Evolutionary conservation across 345 rosid genomes (phyloP), one percentile per base, ranked within the genome.

Genomic region (Eutrema japonicum): DNA sequence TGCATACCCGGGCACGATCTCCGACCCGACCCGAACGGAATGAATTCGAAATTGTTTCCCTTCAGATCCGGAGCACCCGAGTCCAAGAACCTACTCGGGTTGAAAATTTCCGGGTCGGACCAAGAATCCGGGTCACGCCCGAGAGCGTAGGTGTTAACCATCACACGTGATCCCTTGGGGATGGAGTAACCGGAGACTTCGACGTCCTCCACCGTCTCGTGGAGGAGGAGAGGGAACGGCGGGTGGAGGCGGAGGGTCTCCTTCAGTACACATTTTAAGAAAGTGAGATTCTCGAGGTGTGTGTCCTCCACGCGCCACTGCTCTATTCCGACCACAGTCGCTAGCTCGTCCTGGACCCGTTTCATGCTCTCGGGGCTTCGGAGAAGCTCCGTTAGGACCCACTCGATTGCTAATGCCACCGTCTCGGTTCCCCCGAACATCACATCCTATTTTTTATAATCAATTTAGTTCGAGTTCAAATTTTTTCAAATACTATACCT

Each of bases 1-100:
- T 85, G 87, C 92, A 87, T 89, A 9, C 93, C 96, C 1, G 91
- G 96, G 66, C 96, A 90, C 0, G 93, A 86, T 71, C 93, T 82
- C 62, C 93, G 80, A 73, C 90, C 91, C 30, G 93, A 85, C 63
- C 96, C 93, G 68, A 90, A 88, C 0, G 90, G 96, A 10, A 90
- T 70, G 10, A 82, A 88, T 66, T 90, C 88, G 10, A 90, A 90
- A 37, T 78, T 35, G 29, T 54, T 78, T 4, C 96, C 91, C 48
- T 77, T 83, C 13, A 83, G 82, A 40, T 87, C 90, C 0, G 90
- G 89, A n/a, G 83, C 82, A 2, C 62, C 70, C 0, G 70, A 48
- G 3, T 82, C 57, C 80, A 86, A 37, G 36, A 90, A 88, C 78
- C 94, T 83, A 3, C 77, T 18, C 1, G 92, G 96, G 48, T 64